Evolutionary conservation across 176 grass and related monocot genomes (phyloP).

Genomic region (Raddia distichophylla): DNA sequence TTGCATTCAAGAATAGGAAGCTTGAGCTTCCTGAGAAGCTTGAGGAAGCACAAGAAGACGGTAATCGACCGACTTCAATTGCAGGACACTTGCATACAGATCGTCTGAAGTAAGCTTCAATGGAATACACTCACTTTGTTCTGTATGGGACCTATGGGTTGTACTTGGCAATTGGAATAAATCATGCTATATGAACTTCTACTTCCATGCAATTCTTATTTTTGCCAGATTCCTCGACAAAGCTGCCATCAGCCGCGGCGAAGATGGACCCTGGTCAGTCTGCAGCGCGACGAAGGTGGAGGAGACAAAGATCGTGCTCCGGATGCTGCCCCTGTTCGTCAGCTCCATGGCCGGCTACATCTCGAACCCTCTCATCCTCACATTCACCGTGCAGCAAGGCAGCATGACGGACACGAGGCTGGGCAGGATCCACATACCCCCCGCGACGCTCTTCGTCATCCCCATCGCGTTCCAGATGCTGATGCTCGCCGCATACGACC

Average conservation of each 20-base stretch:
- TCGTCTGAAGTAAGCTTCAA: conserved; percentile 35
- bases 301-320: conserved; percentile 61
- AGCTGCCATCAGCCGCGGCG: conserved; percentile 52
- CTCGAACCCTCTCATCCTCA: conserved; percentile 45
- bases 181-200: conserved; percentile 1
- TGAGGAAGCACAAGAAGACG: conserved; percentile 37
- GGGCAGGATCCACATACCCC: conserved; percentile 55
- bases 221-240: conserved; percentile 65
- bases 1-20: conserved; percentile 59
- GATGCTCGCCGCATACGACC: conserved; percentile 54
- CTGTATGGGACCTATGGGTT: not conserved
- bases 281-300: conserved; percentile 58
- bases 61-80: not conserved
- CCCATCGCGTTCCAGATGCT: conserved; percentile 56
- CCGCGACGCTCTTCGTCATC: conserved; percentile 62
- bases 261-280: conserved; percentile 43
- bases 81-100: conserved; percentile 31
- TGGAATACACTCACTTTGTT: not conserved
- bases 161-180: not conserved
- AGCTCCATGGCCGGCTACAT: conserved; percentile 58
- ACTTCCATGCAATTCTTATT: not conserved
- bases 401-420: conserved; percentile 59
- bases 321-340: conserved; percentile 56
- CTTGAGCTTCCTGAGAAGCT: conserved; percentile 50
- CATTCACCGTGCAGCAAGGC: conserved; percentile 60